These are phyloP conservation scores for Ustilago hordei DNA, from an alignment of 1,284 basidiomycete species.

Conservation along the genomic window DNA sequence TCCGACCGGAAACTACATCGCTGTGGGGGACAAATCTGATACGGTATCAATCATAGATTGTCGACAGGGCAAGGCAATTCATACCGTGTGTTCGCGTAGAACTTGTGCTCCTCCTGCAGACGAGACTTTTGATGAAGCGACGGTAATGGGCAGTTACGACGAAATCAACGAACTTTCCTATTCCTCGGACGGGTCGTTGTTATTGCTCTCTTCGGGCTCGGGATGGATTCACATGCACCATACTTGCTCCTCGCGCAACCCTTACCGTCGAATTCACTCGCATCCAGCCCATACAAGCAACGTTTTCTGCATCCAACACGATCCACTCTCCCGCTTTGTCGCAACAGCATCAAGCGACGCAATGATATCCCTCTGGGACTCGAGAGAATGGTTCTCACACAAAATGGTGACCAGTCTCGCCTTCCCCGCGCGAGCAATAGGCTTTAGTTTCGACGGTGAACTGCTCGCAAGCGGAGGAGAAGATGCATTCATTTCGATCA, in stretches of 20 bases:
- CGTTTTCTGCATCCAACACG: slow-evolving; percentile 60
- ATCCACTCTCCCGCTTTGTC: slow-evolving; percentile 52
- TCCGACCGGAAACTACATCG: slow-evolving; percentile 54
- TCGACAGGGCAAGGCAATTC: slow-evolving; percentile 19
- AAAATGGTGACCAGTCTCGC: slow-evolving; percentile 47
- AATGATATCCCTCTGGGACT: slow-evolving; percentile 56
- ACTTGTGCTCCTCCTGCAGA: slow-evolving; percentile 6
- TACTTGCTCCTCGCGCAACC: slow-evolving; percentile 14
- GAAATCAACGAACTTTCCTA: slow-evolving; percentile 65
- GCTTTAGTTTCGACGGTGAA: slow-evolving; percentile 65
- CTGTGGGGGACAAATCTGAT: slow-evolving; percentile 62
- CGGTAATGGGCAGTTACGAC: slow-evolving; percentile 23
- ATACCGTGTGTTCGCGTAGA: slow-evolving; percentile 43
- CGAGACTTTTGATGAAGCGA: not conserved
- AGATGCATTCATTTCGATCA: slow-evolving; percentile 54
- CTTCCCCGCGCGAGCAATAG: slow-evolving; percentile 55
- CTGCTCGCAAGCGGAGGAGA: slow-evolving; percentile 63
- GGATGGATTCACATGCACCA: slow-evolving; percentile 52
- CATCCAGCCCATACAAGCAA: slow-evolving; percentile 55
- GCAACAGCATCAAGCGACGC: slow-evolving; percentile 58
- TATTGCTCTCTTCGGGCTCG: slow-evolving; percentile 58
- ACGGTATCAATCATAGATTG: slow-evolving; percentile 59
- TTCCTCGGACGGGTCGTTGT: slow-evolving; percentile 54
- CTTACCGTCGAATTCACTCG: slow-evolving; percentile 30
- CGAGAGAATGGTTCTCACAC: slow-evolving; percentile 35